Conservation (phyloP, 2,329 filamentous ascomycete species). For the Elsinoe ampelina region DNA sequence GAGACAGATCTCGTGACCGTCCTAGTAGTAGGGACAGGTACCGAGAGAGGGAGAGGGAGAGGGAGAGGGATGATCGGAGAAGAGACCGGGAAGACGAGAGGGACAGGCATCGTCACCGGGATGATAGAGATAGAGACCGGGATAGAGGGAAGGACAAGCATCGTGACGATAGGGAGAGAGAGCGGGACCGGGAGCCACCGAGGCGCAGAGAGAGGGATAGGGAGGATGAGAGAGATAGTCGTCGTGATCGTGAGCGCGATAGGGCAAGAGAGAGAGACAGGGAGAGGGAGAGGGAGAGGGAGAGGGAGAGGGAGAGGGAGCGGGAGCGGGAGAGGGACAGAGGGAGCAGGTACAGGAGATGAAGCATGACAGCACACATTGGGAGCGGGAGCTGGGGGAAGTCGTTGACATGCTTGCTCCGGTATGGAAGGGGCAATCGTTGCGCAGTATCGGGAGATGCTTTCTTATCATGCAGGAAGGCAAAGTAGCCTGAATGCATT, state of each 20-base stretch:
- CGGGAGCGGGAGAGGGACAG: conserved; percentile 1
- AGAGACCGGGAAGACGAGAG: conserved; percentile 14
- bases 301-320: not conserved
- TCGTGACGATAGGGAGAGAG: conserved; percentile 9
- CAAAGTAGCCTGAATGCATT: too few relatives aligned
- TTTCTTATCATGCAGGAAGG: too few relatives aligned
- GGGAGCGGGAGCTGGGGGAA: not conserved
- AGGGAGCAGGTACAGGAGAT: not conserved
- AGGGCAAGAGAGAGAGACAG: conserved; percentile 2
- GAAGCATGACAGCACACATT: not conserved
- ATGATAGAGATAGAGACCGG: conserved; percentile 20
- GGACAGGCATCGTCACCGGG: conserved; percentile 22
- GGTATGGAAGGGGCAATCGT: too few relatives aligned
- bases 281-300: conserved; percentile 1
- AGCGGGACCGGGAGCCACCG: not conserved
- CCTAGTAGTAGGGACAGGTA: not conserved
- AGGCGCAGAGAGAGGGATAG: conserved; percentile 20
- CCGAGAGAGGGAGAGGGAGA: not conserved
- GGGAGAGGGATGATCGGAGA: conserved; percentile 4
- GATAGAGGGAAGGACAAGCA: conserved; percentile 16
- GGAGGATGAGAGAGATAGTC: conserved; percentile 23
- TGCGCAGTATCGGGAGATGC: too few relatives aligned
- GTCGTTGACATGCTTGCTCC: too few relatives aligned
- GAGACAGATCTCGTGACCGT: not conserved
- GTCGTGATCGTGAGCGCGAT: conserved; percentile 15